Percentiles rank a stretch among this genome's conserved stretches.
Conservation (phyloP, 2,329 filamentous ascomycete genomes). For the Penicillium frequentans region DNA sequence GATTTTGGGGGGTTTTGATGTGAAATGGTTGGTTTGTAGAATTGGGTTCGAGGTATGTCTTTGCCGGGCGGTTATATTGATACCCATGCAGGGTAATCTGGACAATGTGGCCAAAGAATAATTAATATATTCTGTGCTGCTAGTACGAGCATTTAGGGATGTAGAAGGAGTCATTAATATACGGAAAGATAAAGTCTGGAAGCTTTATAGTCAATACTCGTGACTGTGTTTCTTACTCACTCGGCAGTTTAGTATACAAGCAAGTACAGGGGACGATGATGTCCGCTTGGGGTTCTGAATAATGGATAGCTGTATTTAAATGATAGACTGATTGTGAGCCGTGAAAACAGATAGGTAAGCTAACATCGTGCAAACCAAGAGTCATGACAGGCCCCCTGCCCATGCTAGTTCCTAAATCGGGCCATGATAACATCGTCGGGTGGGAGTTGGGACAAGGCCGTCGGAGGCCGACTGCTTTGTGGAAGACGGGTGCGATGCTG, state of each 20-base stretch:
- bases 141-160: too few species aligned
- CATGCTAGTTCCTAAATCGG: slow-evolving; percentile 19
- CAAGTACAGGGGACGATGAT: neutral
- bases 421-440: slow-evolving; percentile 23
- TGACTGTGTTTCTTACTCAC: neutral
- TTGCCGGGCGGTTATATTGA: neutral
- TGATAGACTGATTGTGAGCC: neutral
- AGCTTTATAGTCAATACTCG: neutral
- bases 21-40: neutral
- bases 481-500: slow-evolving; percentile 31
- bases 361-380: neutral
- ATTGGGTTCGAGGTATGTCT: neutral
- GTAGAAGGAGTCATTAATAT: too few species aligned
- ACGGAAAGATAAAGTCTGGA: neutral
- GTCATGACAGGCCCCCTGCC: neutral
- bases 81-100: neutral
- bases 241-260: neutral
- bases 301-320: neutral
- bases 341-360: neutral
- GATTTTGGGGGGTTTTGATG: neutral
- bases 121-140: too few species aligned
- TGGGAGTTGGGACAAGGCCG: slow-evolving; percentile 24
- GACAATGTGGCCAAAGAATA: too few species aligned
- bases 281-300: neutral
- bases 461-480: slow-evolving; percentile 18